A percentile compares a stretch with the other conserved stretches of the same genome.
These are phyloP conservation scores for Bothriochloa decipiens DNA, from an alignment of 176 grass and related monocot species.

Conservation along the genomic window DNA sequence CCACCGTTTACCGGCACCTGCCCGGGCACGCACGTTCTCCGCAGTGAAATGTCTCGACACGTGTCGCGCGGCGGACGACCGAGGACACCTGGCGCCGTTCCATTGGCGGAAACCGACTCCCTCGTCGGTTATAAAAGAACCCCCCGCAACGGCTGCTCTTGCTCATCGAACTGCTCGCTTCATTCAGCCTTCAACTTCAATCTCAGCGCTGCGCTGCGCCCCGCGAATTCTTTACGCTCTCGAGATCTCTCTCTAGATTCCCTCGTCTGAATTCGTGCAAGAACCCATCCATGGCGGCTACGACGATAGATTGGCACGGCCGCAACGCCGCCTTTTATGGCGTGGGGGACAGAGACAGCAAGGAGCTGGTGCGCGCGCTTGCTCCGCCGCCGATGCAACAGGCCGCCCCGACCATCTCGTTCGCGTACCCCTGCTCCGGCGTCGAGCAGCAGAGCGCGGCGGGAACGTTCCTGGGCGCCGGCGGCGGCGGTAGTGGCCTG, in stretches of 20 bases:
- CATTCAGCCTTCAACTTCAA: not conserved
- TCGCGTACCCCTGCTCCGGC: conserved; percentile 41
- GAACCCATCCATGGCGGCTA: conserved; percentile 57
- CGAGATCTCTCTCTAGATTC: not conserved
- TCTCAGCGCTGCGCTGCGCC: not conserved
- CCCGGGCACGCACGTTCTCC: not conserved
- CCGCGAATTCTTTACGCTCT: not conserved
- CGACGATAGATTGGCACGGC: conserved; percentile 55
- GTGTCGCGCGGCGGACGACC: conserved; percentile 22
- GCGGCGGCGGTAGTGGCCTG: not conserved
- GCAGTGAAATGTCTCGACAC: conserved; percentile 23
- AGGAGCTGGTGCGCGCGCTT: conserved; percentile 55
- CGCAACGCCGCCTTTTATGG: conserved; percentile 23
- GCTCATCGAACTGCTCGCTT: conserved; percentile 7
- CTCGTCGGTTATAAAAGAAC: conserved; percentile 57
- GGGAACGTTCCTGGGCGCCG: conserved; percentile 27
- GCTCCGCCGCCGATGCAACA: conserved; percentile 19
- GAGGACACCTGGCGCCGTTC: conserved; percentile 13
- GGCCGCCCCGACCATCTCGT: conserved; percentile 27
- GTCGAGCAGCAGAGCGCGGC: conserved; percentile 21
- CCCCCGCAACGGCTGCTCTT: conserved; percentile 30
- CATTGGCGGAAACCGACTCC: conserved; percentile 27
- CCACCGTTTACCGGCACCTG: conserved; percentile 51
- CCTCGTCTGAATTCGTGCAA: conserved; percentile 17
- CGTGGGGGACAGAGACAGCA: conserved; percentile 41